phyloP scores from a whole-genome alignment of 768 basidiomycete species.

The Suillus spraguei region DNA sequence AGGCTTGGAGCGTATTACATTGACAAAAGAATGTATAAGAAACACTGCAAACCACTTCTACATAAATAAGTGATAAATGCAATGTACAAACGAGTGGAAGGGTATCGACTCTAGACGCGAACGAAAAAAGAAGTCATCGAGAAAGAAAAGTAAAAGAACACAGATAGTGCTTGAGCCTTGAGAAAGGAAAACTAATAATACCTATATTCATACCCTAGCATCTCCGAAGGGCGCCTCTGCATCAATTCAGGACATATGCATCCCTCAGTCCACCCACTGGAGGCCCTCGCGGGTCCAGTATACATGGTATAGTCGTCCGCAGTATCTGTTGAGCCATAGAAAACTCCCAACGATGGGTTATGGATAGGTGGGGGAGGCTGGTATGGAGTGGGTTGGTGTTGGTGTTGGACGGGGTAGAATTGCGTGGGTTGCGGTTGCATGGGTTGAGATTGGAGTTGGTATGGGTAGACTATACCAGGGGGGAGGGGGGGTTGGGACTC shows the following conservation, averaged over 20 bases:
- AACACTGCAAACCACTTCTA: not conserved
- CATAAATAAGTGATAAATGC: not conserved
- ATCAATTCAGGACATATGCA: constrained; percentile 1
- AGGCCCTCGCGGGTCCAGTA: not conserved
- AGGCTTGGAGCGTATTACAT: not conserved
- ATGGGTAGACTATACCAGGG: not conserved
- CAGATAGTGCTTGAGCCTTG: not conserved
- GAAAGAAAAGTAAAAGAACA: too few relatives aligned
- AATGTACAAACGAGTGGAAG: not conserved
- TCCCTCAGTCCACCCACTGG: not conserved
- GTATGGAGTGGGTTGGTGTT: not conserved
- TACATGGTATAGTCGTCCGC: not conserved
- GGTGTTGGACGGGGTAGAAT: not conserved
- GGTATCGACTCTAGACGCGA: not conserved
- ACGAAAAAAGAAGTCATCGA: not conserved
- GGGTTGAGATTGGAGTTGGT: not conserved
- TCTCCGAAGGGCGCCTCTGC: not conserved
- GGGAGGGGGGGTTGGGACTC: not conserved
- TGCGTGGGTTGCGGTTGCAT: not conserved
- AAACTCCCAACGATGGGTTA: not conserved
- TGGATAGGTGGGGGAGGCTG: too few relatives aligned
- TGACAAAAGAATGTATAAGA: not conserved
- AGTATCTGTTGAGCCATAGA: not conserved
- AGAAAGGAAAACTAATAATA: not conserved
- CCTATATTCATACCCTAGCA: not conserved